Evolutionary conservation across 257 asterid genomes (phyloP).

Genomic region (Rhazya stricta): DNA sequence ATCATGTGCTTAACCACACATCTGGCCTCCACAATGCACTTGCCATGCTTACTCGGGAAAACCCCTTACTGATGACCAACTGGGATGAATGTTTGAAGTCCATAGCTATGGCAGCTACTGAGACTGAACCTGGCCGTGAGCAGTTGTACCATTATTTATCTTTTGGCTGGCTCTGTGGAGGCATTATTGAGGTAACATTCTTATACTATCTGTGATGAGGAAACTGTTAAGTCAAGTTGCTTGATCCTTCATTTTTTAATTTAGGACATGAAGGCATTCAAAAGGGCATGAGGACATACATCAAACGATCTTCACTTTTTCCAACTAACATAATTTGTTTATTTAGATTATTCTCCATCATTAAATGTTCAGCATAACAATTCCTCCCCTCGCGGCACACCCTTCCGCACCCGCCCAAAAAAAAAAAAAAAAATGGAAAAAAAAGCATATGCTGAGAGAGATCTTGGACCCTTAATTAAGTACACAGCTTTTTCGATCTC

Average conservation of each 20-base stretch:
- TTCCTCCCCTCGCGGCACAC: no score
- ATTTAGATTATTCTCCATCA: not conserved
- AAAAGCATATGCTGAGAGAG: not conserved
- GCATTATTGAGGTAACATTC: constrained; percentile 81
- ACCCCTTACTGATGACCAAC: constrained; percentile 67
- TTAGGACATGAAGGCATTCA: not conserved
- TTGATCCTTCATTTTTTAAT: not conserved
- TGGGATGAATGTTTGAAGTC: constrained; percentile 79
- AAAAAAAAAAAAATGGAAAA: no score
- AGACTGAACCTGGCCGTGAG: constrained; percentile 74
- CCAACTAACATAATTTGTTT: not conserved
- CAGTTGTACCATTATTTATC: constrained; percentile 85
- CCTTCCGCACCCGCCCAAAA: no score
- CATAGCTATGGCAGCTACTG: constrained; percentile 48
- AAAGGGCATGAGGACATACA: not conserved
- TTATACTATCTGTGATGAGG: constrained; percentile 1
- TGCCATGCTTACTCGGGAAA: constrained; percentile 56
- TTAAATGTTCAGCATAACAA: not conserved
- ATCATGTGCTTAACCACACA: constrained; percentile 97
- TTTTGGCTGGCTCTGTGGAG: constrained; percentile 96
- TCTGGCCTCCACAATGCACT: constrained; percentile 90
- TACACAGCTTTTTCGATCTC: not conserved
- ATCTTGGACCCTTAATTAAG: not conserved
- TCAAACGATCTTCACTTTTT: not conserved
- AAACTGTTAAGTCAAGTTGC: not conserved